Conservation (phyloP, 805 yeast species). For the Hanseniaspora jakobsenii region DNA sequence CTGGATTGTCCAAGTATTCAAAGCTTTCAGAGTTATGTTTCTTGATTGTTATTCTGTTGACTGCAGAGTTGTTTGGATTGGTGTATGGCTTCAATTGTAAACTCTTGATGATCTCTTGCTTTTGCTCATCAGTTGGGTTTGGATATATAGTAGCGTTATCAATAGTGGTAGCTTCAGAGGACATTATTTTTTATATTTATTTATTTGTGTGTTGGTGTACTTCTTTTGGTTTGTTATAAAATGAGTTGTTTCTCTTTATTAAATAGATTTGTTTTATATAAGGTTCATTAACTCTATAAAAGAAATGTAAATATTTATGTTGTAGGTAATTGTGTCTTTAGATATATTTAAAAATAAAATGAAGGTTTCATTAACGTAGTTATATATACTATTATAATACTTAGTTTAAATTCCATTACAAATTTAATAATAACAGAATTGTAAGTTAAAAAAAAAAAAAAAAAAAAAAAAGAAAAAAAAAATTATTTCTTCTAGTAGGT, state of each 20-base stretch:
- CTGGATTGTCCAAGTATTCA: constrained; percentile 13
- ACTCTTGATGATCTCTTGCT: constrained; percentile 11
- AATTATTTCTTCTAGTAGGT: neutral
- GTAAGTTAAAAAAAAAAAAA: neutral
- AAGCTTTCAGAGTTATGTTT: constrained; percentile 13
- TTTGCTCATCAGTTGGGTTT: constrained; percentile 15
- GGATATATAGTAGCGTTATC: constrained; percentile 14
- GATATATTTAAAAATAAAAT: too few species aligned
- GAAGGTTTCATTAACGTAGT: too few species aligned
- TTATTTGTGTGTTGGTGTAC: too few species aligned
- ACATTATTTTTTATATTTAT: constrained; percentile 1
- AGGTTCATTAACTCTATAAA: too few species aligned
- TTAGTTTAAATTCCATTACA: neutral
- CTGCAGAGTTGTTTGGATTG: constrained; percentile 5
- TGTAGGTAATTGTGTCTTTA: too few species aligned
- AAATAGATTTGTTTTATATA: too few species aligned
- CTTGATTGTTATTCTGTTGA: constrained; percentile 15
- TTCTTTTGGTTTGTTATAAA: too few species aligned
- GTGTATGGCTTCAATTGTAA: constrained; percentile 11
- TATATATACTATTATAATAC: too few species aligned
- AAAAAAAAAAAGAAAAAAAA: neutral
- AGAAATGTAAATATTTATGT: too few species aligned
- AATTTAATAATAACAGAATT: neutral
- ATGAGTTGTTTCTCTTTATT: too few species aligned
- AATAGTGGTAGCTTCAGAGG: neutral